Conservation (phyloP, 2,329 filamentous ascomycete genomes). For the Fusarium fracticaudum region DNA sequence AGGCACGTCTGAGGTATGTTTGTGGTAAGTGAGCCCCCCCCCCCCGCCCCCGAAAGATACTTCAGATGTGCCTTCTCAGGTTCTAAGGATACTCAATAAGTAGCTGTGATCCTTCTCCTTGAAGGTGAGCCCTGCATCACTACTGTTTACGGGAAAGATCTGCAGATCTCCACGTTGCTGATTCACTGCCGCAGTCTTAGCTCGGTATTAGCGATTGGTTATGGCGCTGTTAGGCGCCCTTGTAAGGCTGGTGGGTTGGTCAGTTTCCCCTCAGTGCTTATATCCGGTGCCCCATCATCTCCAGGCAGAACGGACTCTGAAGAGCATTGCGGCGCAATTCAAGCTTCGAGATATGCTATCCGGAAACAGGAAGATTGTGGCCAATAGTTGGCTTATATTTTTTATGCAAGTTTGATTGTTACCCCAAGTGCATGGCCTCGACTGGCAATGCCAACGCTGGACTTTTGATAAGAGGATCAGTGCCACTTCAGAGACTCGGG, state of each 20-base stretch:
- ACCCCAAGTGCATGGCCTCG: not conserved
- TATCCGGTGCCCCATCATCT: not conserved
- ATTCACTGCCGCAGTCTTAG: constrained; percentile 4
- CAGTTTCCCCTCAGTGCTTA: not conserved
- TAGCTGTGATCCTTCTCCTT: not conserved
- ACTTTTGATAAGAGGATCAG: not conserved
- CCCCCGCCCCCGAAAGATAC: no score
- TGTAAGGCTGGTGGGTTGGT: constrained; percentile 15
- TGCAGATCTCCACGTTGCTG: constrained; percentile 1
- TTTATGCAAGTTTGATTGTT: not conserved
- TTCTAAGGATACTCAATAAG: not conserved
- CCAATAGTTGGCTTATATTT: not conserved
- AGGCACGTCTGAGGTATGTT: no score
- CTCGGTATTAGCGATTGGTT: not conserved
- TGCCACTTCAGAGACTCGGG: not conserved
- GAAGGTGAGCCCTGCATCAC: not conserved
- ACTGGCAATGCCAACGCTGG: not conserved
- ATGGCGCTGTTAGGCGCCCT: constrained; percentile 2
- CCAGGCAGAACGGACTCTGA: not conserved
- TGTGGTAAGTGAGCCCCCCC: no score
- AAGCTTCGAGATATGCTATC: not conserved
- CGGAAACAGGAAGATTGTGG: not conserved
- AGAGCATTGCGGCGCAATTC: not conserved
- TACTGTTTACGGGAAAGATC: constrained; percentile 2
- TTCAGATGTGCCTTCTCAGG: no score